Conservation (phyloP, 495 filamentous ascomycete genomes). For the Haplographium delicatum region DNA sequence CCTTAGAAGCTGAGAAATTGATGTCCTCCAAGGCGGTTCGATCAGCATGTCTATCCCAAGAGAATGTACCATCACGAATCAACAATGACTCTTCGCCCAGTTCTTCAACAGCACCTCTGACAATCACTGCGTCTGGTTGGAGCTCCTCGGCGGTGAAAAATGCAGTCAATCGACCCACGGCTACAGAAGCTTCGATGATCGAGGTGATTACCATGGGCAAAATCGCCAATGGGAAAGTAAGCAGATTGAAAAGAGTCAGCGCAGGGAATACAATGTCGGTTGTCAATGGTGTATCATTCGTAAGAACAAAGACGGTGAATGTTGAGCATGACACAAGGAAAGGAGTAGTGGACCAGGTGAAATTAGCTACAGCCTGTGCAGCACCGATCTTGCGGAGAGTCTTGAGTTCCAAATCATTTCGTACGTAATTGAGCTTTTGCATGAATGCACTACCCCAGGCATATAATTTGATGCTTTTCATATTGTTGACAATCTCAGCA, state of each 20-base stretch:
- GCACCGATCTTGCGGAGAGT: conserved; percentile 95
- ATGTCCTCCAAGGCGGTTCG: conserved; percentile 68
- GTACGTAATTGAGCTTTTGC: conserved; percentile 89
- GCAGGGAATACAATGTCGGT: conserved; percentile 96
- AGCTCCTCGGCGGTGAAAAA: conserved; percentile 88
- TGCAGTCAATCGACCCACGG: conserved; percentile 76
- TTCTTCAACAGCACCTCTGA: conserved; percentile 58
- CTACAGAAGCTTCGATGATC: conserved; percentile 93
- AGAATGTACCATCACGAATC: conserved; percentile 82
- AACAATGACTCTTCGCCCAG: conserved; percentile 78
- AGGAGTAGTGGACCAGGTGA: conserved; percentile 99
- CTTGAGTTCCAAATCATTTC: conserved; percentile 92
- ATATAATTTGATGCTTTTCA: conserved; percentile 99
- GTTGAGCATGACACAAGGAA: conserved; percentile 98
- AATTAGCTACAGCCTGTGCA: conserved; percentile 88
- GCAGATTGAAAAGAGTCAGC: conserved; percentile 83
- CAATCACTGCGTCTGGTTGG: conserved; percentile 73
- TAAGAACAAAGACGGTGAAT: conserved; percentile 90
- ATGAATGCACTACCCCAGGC: conserved; percentile 97
- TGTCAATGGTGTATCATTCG: conserved; percentile 70
- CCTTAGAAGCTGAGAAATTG: conserved; percentile 80
- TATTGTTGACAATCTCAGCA: conserved; percentile 98
- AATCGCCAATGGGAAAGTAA: conserved; percentile 92
- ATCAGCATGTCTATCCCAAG: conserved; percentile 78
- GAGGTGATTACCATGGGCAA: conserved; percentile 97